A percentile compares a stretch with the other conserved stretches of the same genome.
phyloP scores from a whole-genome alignment of 495 filamentous ascomycete genomes.

The Lichenothelia convexa region DNA sequence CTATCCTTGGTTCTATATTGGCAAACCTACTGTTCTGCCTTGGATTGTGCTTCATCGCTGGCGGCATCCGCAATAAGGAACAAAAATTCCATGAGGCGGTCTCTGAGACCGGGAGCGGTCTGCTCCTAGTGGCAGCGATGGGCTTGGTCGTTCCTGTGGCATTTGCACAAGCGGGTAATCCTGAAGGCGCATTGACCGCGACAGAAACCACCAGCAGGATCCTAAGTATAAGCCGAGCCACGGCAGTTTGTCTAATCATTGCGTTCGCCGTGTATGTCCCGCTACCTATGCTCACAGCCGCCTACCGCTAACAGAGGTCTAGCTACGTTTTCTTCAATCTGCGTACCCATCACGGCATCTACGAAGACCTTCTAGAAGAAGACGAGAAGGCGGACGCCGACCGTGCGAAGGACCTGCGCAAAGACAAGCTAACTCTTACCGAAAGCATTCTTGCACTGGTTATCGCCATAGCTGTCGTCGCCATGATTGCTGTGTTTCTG shows the following conservation, averaged over 20 bases:
- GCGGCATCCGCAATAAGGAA: conserved; percentile 6
- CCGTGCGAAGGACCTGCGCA: conserved; percentile 38
- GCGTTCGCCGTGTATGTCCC: conserved; percentile 45
- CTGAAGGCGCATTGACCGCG: conserved; percentile 19
- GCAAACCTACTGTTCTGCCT: conserved; percentile 55
- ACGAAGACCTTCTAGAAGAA: conserved; percentile 45
- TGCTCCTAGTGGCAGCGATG: conserved; percentile 57
- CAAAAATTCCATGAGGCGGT: conserved; percentile 14
- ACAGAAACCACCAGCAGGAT: conserved; percentile 28
- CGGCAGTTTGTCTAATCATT: conserved; percentile 58
- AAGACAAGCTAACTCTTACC: conserved; percentile 58
- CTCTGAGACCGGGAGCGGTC: conserved; percentile 26
- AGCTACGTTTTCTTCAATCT: conserved; percentile 71
- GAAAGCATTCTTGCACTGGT: conserved; percentile 53
- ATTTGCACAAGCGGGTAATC: no score
- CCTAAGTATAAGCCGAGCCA: conserved; percentile 53
- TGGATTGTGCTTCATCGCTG: conserved; percentile 29
- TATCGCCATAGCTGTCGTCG: conserved; percentile 53
- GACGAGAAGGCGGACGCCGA: conserved; percentile 60
- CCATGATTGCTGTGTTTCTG: conserved; percentile 62
- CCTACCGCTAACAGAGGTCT: conserved; percentile 1
- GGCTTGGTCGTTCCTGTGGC: conserved; percentile 69
- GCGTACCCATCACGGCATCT: conserved; percentile 66
- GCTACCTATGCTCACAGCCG: neutral
- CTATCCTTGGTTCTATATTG: conserved; percentile 64